These are phyloP conservation scores for Sporisorium scitamineum DNA, from an alignment of 1,284 basidiomycete species.

Conservation along the genomic window DNA sequence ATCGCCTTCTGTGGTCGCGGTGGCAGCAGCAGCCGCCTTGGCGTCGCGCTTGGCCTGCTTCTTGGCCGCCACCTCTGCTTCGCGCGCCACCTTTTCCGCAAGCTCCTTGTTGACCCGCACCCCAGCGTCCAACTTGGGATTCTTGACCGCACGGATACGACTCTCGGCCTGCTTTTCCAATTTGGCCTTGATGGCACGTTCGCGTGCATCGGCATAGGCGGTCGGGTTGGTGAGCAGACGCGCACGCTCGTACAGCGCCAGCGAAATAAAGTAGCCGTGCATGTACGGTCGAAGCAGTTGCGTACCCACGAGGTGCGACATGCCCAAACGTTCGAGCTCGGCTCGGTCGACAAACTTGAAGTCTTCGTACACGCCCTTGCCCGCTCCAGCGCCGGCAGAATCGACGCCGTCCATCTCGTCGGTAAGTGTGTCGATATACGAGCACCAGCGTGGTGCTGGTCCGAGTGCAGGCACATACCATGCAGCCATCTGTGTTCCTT, in stretches of 20 bases:
- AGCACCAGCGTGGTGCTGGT: slow-evolving; percentile 95
- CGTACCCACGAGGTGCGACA: slow-evolving; percentile 93
- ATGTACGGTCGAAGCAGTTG: slow-evolving; percentile 97
- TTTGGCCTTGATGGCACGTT: slow-evolving; percentile 85
- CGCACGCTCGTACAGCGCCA: slow-evolving; percentile 95
- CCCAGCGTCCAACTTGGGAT: slow-evolving; percentile 63
- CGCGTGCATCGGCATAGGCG: slow-evolving; percentile 92
- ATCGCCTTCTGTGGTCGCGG: slow-evolving; percentile 60
- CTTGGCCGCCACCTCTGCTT: slow-evolving; percentile 76
- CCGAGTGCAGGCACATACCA: slow-evolving; percentile 92
- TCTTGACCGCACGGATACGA: slow-evolving; percentile 77
- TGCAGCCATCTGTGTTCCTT: slow-evolving; percentile 66
- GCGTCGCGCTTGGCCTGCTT: slow-evolving; percentile 69
- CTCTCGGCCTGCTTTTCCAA: slow-evolving; percentile 93
- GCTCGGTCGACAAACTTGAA: slow-evolving; percentile 94
- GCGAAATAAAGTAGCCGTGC: slow-evolving; percentile 98
- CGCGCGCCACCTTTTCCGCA: slow-evolving; percentile 84
- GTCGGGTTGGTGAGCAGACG: slow-evolving; percentile 95
- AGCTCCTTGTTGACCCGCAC: slow-evolving; percentile 90
- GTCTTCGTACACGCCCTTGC: slow-evolving; percentile 82
- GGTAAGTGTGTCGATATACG: slow-evolving; percentile 96
- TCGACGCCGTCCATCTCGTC: slow-evolving; percentile 85
- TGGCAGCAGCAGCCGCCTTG: slow-evolving; percentile 31
- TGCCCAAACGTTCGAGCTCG: slow-evolving; percentile 79
- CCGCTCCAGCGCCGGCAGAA: slow-evolving; percentile 68